A percentile compares a stretch with the other conserved stretches of the same genome.
Conservation (phyloP, 768 basidiomycete genomes). For the Mycena venus region DNA sequence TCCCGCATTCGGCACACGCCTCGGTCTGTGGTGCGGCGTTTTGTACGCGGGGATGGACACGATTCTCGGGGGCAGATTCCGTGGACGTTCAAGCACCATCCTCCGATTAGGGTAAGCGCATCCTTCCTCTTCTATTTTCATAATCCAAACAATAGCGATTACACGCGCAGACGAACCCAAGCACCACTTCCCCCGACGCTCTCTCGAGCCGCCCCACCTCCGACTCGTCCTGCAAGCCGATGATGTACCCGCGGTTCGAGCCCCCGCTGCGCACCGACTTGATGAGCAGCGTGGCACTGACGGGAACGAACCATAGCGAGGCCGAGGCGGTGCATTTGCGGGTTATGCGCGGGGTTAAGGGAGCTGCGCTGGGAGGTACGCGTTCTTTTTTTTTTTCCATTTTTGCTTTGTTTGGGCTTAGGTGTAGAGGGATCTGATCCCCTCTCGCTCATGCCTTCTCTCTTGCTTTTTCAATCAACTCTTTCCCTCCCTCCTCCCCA, state of each 20-base stretch:
- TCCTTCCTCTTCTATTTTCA: background rate
- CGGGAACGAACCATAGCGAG: conserved; percentile 97
- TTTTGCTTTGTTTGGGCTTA: too few relatives aligned
- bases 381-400: too few relatives aligned
- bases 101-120: background rate
- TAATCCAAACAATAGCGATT: too few relatives aligned
- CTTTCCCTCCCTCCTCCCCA: conserved; percentile 5
- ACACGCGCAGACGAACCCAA: conserved; percentile 14
- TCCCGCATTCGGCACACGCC: conserved; percentile 84
- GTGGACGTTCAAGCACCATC: conserved; percentile 88
- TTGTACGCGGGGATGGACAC: conserved; percentile 92
- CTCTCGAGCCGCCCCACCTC: conserved; percentile 78
- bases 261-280: conserved; percentile 94
- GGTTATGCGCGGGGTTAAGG: conserved; percentile 53
- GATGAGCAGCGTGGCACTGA: conserved; percentile 89
- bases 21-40: conserved; percentile 91
- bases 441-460: too few relatives aligned
- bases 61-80: conserved; percentile 88
- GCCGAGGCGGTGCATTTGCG: conserved; percentile 93
- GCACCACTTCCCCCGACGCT: conserved; percentile 65
- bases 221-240: conserved; percentile 74
- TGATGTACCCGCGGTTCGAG: conserved; percentile 89
- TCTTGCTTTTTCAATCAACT: conserved; percentile 28
- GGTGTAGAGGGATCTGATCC: too few relatives aligned
- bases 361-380: background rate